Conservation (phyloP, 257 asterid genomes). For the Solanum chaucha region DNA sequence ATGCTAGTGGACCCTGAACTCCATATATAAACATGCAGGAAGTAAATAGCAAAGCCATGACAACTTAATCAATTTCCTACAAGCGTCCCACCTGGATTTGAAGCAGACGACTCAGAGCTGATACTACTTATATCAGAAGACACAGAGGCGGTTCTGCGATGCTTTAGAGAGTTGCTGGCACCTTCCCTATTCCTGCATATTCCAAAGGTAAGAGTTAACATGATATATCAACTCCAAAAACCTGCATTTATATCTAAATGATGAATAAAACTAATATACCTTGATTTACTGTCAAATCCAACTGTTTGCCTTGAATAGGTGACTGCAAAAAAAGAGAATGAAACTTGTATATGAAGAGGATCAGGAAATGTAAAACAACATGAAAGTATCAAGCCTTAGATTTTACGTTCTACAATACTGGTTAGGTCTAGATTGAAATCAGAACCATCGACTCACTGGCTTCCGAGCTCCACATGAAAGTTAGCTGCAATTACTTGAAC, state of each 20-base stretch:
- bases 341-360: background rate
- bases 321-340: slow-evolving; percentile 27
- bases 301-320: slow-evolving; percentile 37
- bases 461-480: background rate
- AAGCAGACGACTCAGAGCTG: slow-evolving; percentile 43
- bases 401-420: background rate
- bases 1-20: background rate
- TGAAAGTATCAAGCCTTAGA: background rate
- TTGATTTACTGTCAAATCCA: slow-evolving; percentile 36
- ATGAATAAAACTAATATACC: slow-evolving; percentile 25
- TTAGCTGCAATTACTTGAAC: background rate
- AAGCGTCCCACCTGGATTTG: slow-evolving; percentile 47
- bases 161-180: slow-evolving; percentile 38
- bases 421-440: background rate
- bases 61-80: background rate
- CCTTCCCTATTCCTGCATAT: slow-evolving; percentile 47
- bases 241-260: background rate
- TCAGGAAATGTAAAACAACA: background rate
- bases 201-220: slow-evolving; percentile 1
- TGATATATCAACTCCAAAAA: slow-evolving; percentile 1
- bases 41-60: background rate
- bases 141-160: slow-evolving; percentile 61
- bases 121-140: slow-evolving; percentile 84
- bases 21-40: background rate
- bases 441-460: background rate